Evolutionary conservation across 495 filamentous ascomycete genomes (phyloP), one percentile per base, ranked within the genome.

Genomic region (Choiromyces venosus): DNA sequence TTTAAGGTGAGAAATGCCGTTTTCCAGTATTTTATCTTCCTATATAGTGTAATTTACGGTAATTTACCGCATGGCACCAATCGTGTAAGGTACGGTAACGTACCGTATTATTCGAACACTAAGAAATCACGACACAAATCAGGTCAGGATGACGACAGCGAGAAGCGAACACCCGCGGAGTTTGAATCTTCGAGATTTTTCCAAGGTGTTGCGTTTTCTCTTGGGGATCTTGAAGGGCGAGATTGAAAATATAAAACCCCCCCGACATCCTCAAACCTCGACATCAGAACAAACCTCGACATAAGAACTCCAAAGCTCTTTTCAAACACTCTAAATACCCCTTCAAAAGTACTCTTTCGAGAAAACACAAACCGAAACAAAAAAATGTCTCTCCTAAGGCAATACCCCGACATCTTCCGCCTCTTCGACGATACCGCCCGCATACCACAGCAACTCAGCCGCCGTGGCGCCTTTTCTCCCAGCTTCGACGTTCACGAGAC

Each of bases 401-500:
- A 76, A 52, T 80, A 71, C 68, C 68, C 74, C 1, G 78, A 81
- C 56, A 21, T 94, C 78, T 91, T 94, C 86, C 88, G 88, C 65
- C 84, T 95, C 21, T 86, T 96, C 56, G 89, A 93, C 79, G 91
- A 92, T 5, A 39, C 70, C 19, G 14, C 68, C 6, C 39, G 65
- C 1, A 37, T 4, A 40, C 7, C 42, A 37, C 33, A 65, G 14
- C 52, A 29, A 6, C 9, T 36, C n/a, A 39, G 38, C 39, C 68
- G 69, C 39, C 74, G 61, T 40, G 75, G 79, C 5, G 83, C 86
- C 66, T 93, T 92, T 84, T 81, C 84, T 12, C 92, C 92, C 1
- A 88, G 88, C 74, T 97, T 97, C 83, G 94, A 97, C 80, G 86
- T 96, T 65, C 86, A 87, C 71, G 93, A 97, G 82, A 82, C 85